A percentile compares a stretch with the other conserved stretches of the same genome.
phyloP scores from a whole-genome alignment of 305 asterid species.

The Rubia balearica region DNA sequence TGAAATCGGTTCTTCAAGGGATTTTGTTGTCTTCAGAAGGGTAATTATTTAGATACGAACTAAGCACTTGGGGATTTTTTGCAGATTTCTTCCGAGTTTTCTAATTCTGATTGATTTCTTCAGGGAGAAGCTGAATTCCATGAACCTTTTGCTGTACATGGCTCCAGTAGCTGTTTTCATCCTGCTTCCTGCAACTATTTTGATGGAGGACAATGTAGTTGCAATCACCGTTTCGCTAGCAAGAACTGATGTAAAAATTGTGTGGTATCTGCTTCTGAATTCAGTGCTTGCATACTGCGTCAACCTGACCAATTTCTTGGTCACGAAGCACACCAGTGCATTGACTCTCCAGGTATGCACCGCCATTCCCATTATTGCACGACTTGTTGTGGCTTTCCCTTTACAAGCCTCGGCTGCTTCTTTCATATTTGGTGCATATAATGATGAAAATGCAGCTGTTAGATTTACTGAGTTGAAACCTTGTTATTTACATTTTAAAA shows the following conservation, averaged over 20 bases:
- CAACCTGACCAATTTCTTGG: constrained; percentile 78
- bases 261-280: constrained; percentile 71
- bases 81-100: too few species aligned
- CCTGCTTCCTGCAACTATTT: constrained; percentile 59
- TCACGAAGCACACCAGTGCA: constrained; percentile 82
- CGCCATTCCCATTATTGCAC: background rate
- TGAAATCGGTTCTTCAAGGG: constrained; percentile 38
- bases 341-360: constrained; percentile 69
- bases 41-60: constrained; percentile 17
- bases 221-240: constrained; percentile 68
- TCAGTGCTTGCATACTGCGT: constrained; percentile 74
- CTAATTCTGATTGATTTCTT: constrained; percentile 11
- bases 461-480: background rate
- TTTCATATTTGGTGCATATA: background rate
- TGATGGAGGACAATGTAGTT: constrained; percentile 70
- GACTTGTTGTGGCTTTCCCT: background rate
- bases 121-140: constrained; percentile 75
- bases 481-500: background rate
- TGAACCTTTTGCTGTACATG: constrained; percentile 85
- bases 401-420: background rate
- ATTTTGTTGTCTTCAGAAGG: constrained; percentile 36
- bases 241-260: constrained; percentile 50
- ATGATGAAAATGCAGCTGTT: background rate
- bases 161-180: constrained; percentile 79
- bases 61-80: background rate